Base-by-base conservation (phyloP, 1,139 yeast genomes). In the Pichia cactophila region DNA sequence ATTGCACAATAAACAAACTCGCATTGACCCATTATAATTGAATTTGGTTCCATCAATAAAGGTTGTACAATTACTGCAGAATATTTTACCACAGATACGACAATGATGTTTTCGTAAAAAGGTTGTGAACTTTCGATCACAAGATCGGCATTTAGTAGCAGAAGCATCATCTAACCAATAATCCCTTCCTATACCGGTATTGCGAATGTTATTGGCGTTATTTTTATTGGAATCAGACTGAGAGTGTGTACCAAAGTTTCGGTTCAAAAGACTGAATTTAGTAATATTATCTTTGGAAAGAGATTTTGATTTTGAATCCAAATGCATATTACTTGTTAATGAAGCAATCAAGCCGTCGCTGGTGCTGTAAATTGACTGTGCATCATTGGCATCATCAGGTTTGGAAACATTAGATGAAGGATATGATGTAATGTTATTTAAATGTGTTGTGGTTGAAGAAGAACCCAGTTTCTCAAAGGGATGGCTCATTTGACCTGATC, bases 71-170 rank as follows among this genome's bases (percentile, higher is more conserved):
- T 77, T 75, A 33, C 87, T 77, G 65, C 98, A 92, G 61, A 89
- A 92, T 41, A 92, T 92, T 64, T 90, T 97, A 2, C 97, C 97
- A 67, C 98, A 92, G 46, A 90, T 82, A 46, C 98, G 72, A 62
- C 98, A 92, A 65, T 92, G 98, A 64, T 92, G 98, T 57, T 87
- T 86, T 57, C 98, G 73, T 61, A 97, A 71, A 67, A 90, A 92
- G 0, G 83, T 79, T 0, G 80, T 70, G 58, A 78, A 78, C 5
- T 76, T 77, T 48, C 73, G 69, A 61, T 78, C 79, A 56, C 83
- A 78, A 45, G 77, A 72, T 41, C 78, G 65, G 58, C 83, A 78
- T 52, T 77, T 81, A 3, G 75, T 69, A 2, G 80, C 83, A 51
- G 79, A 77, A 2, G 81, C 71, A 61, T 78, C 83, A 57, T 78